Evolutionary conservation across 192 early-diverging fungal species (phyloP).

Genomic region (Anaeromyces robustus): DNA sequence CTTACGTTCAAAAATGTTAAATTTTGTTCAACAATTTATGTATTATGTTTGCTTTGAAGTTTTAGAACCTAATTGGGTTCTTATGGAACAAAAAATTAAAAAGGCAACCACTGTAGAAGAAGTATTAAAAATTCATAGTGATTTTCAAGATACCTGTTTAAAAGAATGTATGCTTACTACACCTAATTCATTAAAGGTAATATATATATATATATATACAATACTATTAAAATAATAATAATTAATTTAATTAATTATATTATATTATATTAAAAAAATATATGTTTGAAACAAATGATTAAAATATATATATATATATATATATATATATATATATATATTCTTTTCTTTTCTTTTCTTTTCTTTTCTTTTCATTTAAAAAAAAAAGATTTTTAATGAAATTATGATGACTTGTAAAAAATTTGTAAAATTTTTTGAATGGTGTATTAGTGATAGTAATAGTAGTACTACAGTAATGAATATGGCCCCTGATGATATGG

Average conservation of each 20-base stretch:
- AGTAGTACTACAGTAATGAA: not conserved
- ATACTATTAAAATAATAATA: too few relatives aligned
- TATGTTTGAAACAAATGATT: too few relatives aligned
- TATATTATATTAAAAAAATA: too few relatives aligned
- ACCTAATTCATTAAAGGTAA: conserved; percentile 64
- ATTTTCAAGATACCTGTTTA: conserved; percentile 73
- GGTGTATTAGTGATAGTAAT: not conserved
- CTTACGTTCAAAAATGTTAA: conserved; percentile 66
- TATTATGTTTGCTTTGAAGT: conserved; percentile 85
- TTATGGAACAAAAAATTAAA: conserved; percentile 42
- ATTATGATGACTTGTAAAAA: not conserved
- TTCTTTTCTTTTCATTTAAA: not conserved
- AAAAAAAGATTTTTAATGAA: not conserved
- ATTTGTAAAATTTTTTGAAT: not conserved
- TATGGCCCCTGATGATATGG: not conserved
- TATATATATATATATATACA: not conserved
- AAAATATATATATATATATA: too few relatives aligned
- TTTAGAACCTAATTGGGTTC: conserved; percentile 77
- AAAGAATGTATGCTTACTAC: conserved; percentile 83
- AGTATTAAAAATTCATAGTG: conserved; percentile 57
- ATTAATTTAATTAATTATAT: too few relatives aligned
- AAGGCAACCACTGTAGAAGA: conserved; percentile 73
- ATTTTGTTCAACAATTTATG: conserved; percentile 82
- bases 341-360: too few relatives aligned
- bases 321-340: too few relatives aligned